Evolutionary conservation across 768 basidiomycete species (phyloP).

Genomic region (Rhizopogon vulgaris): DNA sequence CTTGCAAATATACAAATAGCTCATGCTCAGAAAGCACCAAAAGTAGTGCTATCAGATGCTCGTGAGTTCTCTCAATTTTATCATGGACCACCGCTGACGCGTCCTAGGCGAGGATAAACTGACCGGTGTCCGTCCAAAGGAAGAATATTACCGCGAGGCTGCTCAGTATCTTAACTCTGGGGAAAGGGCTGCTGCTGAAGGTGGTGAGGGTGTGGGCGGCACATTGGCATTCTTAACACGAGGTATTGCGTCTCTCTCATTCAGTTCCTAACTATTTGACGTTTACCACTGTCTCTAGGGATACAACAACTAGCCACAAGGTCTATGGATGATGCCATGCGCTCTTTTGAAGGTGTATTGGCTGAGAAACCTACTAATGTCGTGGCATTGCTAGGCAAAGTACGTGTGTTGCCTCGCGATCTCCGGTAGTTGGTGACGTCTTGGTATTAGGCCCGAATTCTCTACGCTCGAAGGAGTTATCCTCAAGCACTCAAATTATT

Average conservation of each 20-base stretch:
- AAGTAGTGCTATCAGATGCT: constrained; percentile 63
- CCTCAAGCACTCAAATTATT: constrained; percentile 78
- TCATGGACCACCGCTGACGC: neutral
- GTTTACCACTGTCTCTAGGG: constrained; percentile 36
- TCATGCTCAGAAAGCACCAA: constrained; percentile 78
- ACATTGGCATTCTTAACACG: constrained; percentile 59
- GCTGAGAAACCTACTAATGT: constrained; percentile 77
- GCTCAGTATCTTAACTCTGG: constrained; percentile 60
- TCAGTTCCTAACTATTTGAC: neutral
- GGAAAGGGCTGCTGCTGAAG: constrained; percentile 48
- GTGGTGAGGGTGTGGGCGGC: constrained; percentile 52
- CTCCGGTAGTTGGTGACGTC: neutral
- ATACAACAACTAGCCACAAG: constrained; percentile 78
- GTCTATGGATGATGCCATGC: constrained; percentile 75
- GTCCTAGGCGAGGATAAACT: constrained; percentile 59
- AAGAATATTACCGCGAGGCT: constrained; percentile 64
- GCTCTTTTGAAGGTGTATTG: constrained; percentile 77
- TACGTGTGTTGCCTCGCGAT: constrained; percentile 19
- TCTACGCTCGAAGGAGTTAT: constrained; percentile 74
- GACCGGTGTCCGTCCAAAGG: constrained; percentile 52
- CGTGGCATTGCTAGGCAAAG: constrained; percentile 84
- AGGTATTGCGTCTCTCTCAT: constrained; percentile 36
- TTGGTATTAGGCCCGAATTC: constrained; percentile 63
- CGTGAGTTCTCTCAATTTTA: constrained; percentile 41
- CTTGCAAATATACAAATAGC: constrained; percentile 83